Evolutionary conservation across 371 early-diverging fungal genomes (phyloP), one percentile per base, ranked within the genome.

Genomic region (Cokeromyces recurvatus): DNA sequence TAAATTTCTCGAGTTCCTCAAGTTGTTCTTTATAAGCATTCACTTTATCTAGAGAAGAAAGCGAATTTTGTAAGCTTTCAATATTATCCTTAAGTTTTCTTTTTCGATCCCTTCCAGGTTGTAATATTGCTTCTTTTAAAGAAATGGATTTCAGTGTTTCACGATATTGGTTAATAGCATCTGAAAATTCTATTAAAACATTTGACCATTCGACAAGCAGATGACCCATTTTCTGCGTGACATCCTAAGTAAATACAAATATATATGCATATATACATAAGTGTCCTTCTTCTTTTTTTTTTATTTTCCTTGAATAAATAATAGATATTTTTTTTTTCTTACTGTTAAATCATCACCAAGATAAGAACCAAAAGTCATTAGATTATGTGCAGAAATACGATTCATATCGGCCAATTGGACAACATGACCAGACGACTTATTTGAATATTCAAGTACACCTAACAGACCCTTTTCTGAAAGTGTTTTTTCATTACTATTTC

Each of bases 291-390:
- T n/a, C 2, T 41, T 22, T n/a, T n/a, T n/a, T n/a, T n/a, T n/a
- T n/a, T n/a, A n/a, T n/a, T n/a, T n/a, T n/a, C n/a, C n/a, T n/a
- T n/a, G n/a, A n/a, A n/a, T n/a, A n/a, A n/a, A n/a, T n/a, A n/a
- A n/a, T n/a, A n/a, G n/a, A n/a, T n/a, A n/a, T n/a, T n/a, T n/a
- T n/a, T n/a, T n/a, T n/a, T n/a, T 16, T 35, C 58, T 52, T 66
- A 73, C 73, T n/a, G 63, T 54, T 24, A 69, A 25, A 32, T 68
- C 70, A 21, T 66, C 63, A 12, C 74, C 70, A 19, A 62, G 44
- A 20, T 60, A 53, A 20, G 62, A 57, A 12, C 70, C 67, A 61
- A 57, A 73, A 24, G 51, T 52, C 20, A 66, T 58, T 21, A 73
- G 38, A 17, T 62, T 55, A 25, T 62, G 61, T 1, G 65, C 60